Conservation (phyloP, 768 basidiomycete genomes). For the Pleurotus pulmonarius region DNA sequence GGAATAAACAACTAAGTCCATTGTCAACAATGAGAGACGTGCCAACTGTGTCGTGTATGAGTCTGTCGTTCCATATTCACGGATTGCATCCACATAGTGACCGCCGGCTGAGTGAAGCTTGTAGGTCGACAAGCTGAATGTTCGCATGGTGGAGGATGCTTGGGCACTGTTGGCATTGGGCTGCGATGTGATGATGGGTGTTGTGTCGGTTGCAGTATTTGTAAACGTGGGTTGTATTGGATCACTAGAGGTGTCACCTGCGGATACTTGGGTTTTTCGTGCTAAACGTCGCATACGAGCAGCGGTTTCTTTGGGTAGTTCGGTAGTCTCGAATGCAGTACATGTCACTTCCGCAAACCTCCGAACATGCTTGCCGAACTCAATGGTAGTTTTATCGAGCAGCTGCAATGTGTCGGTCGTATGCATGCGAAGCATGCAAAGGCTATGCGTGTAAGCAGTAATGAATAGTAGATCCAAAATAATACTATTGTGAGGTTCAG, state of each 20-base stretch:
- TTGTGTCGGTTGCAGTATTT: background rate
- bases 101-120: slow-evolving; percentile 8
- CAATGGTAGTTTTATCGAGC: slow-evolving; percentile 11
- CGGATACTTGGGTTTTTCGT: background rate
- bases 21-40: background rate
- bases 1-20: background rate
- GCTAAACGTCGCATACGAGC: slow-evolving; percentile 2
- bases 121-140: slow-evolving; percentile 2
- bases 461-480: slow-evolving; percentile 18
- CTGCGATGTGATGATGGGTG: background rate
- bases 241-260: background rate
- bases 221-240: background rate
- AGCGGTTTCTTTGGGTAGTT: slow-evolving; percentile 18
- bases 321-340: slow-evolving; percentile 12
- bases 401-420: slow-evolving; percentile 8
- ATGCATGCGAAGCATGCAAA: slow-evolving; percentile 19
- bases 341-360: slow-evolving; percentile 15
- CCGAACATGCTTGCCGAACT: slow-evolving; percentile 8
- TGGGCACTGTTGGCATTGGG: too few species aligned
- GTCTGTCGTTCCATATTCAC: slow-evolving; percentile 3
- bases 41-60: slow-evolving; percentile 6
- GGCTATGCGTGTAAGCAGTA: background rate
- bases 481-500: slow-evolving; percentile 12
- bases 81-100: slow-evolving; percentile 4
- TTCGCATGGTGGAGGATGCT: background rate